Evolutionary conservation across 257 asterid genomes (phyloP), one percentile per base, ranked within the genome.

Genomic region (Solanum pinnatisectum): DNA sequence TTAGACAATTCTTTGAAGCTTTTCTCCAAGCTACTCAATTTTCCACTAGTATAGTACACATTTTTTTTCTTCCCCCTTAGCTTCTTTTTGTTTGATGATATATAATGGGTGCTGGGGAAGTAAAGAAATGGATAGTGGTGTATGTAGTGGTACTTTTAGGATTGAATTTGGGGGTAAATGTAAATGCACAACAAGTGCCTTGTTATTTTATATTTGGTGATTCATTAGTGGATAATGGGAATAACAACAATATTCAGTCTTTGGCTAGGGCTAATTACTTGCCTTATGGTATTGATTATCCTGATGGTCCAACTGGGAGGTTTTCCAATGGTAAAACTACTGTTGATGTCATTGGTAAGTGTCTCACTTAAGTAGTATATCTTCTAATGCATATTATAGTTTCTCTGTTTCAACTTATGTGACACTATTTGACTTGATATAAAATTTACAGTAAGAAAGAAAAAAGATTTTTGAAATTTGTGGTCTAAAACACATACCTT

Each of bases 141-240:
- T 78, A 40, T 9, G 90, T 35, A 73, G 81, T 49, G 77, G 86
- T 83, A 49, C 82, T 83, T 86, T 15, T 86, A 36, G 68, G 4
- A 25, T 76, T 60, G 88, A 81, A 33, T 85, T 84, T 89, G 32
- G 32, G 49, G 44, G 1, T 33, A 18, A 72, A 72, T 33, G 39
- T 33, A 33, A 72, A 72, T 16, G 79, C 79, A 33, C 79, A 72
- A 16, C 79, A 72, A 72, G 44, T 72, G 7, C 98, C 98, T 8
- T 94, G 98, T 76, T 93, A 87, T 91, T 95, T 95, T 68, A 88
- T 93, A 59, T 95, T 95, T 46, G 98, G 98, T 25, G 98, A 95
- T 85, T 95, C 98, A 1, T 89, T 95, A 85, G 97, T 94, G 35
- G 98, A 95, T 59, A 94, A 94, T 84, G 98, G 98, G 3, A 95